These are phyloP conservation scores for Draba incana DNA, from an alignment of 345 rosid genomes.

Conservation along the genomic window DNA sequence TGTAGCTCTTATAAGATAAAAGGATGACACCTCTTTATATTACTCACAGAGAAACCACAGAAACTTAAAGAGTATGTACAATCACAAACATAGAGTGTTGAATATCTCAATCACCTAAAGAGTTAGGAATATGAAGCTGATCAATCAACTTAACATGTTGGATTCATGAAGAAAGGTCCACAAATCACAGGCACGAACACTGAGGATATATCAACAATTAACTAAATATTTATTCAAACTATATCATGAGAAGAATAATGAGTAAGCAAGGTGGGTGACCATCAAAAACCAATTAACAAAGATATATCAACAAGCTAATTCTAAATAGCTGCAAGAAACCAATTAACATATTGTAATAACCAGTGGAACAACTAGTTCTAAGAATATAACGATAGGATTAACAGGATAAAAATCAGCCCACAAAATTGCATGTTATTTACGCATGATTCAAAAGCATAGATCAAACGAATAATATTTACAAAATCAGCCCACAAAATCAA, in stretches of 20 bases:
- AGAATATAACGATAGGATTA: neutral
- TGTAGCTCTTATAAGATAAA: too few relatives aligned
- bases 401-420: neutral
- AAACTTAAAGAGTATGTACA: slow-evolving; percentile 18
- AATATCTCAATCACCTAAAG: slow-evolving; percentile 29
- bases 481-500: too few relatives aligned
- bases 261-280: neutral
- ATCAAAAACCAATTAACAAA: slow-evolving; percentile 27
- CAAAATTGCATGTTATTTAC: too few relatives aligned
- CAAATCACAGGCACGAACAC: slow-evolving; percentile 7
- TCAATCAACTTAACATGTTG: slow-evolving; percentile 22
- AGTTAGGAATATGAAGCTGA: neutral
- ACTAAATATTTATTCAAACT: slow-evolving; percentile 2
- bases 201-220: neutral
- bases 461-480: too few relatives aligned
- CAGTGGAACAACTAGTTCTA: neutral
- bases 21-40: too few relatives aligned
- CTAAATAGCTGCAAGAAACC: slow-evolving; percentile 11
- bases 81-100: slow-evolving; percentile 13
- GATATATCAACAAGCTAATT: slow-evolving; percentile 22
- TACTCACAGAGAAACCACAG: too few relatives aligned
- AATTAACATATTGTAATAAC: too few relatives aligned
- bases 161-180: slow-evolving; percentile 22
- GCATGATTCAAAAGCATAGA: too few relatives aligned
- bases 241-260: slow-evolving; percentile 15